Evolutionary conservation across 2,329 filamentous ascomycete genomes (phyloP), one percentile per base, ranked within the genome.

Genomic region (Dryadomyces quercivorus): DNA sequence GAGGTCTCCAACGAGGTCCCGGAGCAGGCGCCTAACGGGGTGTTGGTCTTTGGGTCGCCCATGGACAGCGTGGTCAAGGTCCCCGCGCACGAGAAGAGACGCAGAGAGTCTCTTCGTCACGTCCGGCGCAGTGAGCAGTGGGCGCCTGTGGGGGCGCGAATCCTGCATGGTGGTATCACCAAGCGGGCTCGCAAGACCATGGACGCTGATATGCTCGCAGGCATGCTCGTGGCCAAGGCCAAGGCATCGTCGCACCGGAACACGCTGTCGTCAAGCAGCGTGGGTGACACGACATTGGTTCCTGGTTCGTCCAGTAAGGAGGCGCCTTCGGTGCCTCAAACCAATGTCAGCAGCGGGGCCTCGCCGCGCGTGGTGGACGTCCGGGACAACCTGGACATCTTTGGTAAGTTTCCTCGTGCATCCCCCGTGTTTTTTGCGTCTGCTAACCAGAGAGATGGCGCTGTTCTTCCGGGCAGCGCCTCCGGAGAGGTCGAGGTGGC

Each of bases 331-430:
- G 38, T 42, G 38, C 38, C 38, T 42, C 38, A 15, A 8, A 31
- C 8, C 26, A 31, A 5, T 42, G 38, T 42, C 38, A 42, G 38
- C 38, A 31, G 26, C 8, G 26, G 26, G 4, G 26, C 26, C 8
- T 31, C 26, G 26, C 26, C 58, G 1, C 55, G 60, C 2, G 56
- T 65, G 26, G 61, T 69, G 16, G 67, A 69, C 45, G 63, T 65
- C 15, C 64, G 65, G 26, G 60, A 58, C 5, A 67, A 66, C 36
- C 60, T 66, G 1, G 65, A 69, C 55, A 69, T 69, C 2, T 69
- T 69, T 48, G 64, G 64, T 3, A 56, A 55, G 1, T 53, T 50
- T 1, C 56, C 56, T 22, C 50, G 56, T 2, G 47, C 45, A 22
- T 49, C 10, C 38, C 38, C 18, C n/a, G n/a, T n/a, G n/a, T n/a